These are phyloP conservation scores for Ogataea dorogensis DNA, from an alignment of 805 yeast species.

Conservation along the genomic window DNA sequence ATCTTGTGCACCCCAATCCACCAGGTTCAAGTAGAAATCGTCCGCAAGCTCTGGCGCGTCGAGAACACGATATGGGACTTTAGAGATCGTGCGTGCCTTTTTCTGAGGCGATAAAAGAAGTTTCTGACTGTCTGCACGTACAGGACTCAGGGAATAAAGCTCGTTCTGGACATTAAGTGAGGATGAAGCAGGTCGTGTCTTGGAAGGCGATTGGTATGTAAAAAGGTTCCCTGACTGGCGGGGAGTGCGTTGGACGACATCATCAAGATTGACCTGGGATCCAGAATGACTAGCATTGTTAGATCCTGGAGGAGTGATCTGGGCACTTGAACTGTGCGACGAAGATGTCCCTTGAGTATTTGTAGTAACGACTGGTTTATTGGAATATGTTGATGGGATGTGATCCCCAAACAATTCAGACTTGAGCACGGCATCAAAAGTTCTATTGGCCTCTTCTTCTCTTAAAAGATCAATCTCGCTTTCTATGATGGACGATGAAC, in stretches of 20 bases:
- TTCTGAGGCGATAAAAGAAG: slow-evolving; percentile 79
- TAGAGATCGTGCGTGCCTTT: slow-evolving; percentile 72
- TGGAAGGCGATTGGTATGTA: slow-evolving; percentile 71
- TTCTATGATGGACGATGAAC: slow-evolving; percentile 33
- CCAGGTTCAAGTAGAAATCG: slow-evolving; percentile 86
- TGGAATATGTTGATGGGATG: slow-evolving; percentile 45
- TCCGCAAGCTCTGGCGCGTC: slow-evolving; percentile 96
- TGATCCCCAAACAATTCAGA: slow-evolving; percentile 91
- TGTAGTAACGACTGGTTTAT: slow-evolving; percentile 16
- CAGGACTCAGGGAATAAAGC: slow-evolving; percentile 79
- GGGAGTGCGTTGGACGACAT: slow-evolving; percentile 30
- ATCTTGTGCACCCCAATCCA: slow-evolving; percentile 95
- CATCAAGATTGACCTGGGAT: slow-evolving; percentile 22
- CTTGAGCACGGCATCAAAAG: slow-evolving; percentile 80
- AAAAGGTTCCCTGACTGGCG: slow-evolving; percentile 55
- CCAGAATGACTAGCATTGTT: slow-evolving; percentile 18
- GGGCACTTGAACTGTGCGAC: slow-evolving; percentile 17
- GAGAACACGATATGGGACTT: slow-evolving; percentile 86
- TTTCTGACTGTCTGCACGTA: slow-evolving; percentile 82
- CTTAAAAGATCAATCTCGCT: slow-evolving; percentile 65
- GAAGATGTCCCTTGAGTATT: slow-evolving; percentile 15
- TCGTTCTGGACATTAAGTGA: slow-evolving; percentile 65
- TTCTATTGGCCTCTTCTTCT: slow-evolving; percentile 81
- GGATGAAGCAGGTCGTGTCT: slow-evolving; percentile 59
- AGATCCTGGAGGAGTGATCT: slow-evolving; percentile 31